Conservation (phyloP, 2,329 filamentous ascomycete genomes). For the Dothidotthia symphoricarpi region DNA sequence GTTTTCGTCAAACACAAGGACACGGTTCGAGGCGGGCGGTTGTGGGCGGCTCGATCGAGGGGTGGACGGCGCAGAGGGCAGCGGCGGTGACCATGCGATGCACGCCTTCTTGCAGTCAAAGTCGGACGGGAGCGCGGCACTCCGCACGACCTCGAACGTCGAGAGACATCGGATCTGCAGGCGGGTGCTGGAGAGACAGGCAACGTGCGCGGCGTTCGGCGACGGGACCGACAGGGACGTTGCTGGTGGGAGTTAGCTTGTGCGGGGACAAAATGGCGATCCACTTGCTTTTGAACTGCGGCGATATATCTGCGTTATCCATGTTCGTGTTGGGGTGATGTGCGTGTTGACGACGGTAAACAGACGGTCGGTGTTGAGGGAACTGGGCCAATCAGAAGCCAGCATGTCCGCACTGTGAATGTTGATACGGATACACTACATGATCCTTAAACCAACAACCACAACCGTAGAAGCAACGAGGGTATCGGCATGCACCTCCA, state of each 20-base stretch:
- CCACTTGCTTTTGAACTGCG: conserved; percentile 33
- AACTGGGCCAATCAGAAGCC: conserved; percentile 3
- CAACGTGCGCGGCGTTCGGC: conserved; percentile 41
- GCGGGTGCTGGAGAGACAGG: conserved; percentile 39
- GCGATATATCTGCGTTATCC: conserved; percentile 30
- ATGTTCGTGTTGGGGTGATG: conserved; percentile 15
- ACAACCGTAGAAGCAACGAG: conserved; percentile 35
- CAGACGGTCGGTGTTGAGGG: conserved; percentile 15
- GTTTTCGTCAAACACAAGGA: conserved; percentile 44
- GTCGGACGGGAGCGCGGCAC: conserved; percentile 34
- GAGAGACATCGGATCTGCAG: conserved; percentile 42
- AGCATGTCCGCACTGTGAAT: conserved; percentile 9
- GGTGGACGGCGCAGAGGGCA: conserved; percentile 12
- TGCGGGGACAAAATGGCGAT: no score
- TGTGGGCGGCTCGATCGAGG: conserved; percentile 6
- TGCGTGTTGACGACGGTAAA: conserved; percentile 33
- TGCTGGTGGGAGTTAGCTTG: conserved; percentile 21
- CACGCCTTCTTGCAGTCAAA: conserved; percentile 30
- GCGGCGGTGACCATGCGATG: conserved; percentile 41
- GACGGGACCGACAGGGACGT: conserved; percentile 39
- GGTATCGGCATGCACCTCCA: conserved; percentile 35
- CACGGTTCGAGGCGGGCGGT: conserved; percentile 31
- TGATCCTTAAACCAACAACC: no score
- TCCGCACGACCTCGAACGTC: conserved; percentile 39
- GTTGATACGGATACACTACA: no score